Conservation (phyloP, 108 stramenopile species). For the Nannochloropsis gaditana region DNA sequence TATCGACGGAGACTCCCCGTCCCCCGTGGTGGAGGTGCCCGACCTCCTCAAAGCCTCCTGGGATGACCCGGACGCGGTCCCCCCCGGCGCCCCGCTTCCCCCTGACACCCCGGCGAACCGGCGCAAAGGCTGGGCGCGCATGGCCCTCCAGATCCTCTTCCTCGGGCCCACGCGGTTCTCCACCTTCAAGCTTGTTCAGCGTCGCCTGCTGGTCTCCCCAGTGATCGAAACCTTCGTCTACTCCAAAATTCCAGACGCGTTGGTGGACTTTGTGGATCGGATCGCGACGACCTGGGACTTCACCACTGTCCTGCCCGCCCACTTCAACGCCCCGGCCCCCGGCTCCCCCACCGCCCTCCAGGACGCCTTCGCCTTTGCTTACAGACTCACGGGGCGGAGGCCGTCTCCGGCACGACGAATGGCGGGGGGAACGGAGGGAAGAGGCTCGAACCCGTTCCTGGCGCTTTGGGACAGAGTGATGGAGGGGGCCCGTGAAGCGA, state of each 20-base stretch:
- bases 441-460: background rate
- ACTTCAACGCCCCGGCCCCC: constrained; percentile 26
- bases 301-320: constrained; percentile 24
- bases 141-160: constrained; percentile 27
- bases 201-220: constrained; percentile 23
- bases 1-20: background rate
- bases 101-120: background rate
- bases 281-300: constrained; percentile 27
- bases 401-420: background rate
- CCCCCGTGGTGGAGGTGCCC: background rate
- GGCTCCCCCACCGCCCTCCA: constrained; percentile 30
- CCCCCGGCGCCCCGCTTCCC: background rate
- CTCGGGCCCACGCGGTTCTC: constrained; percentile 18
- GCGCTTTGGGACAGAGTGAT: background rate
- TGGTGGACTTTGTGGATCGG: constrained; percentile 25
- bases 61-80: background rate
- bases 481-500: background rate
- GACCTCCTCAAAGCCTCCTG: background rate
- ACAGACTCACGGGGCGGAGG: background rate
- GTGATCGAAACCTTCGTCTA: background rate
- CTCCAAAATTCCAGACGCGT: constrained; percentile 24
- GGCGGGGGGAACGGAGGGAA: background rate
- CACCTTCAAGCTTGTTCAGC: constrained; percentile 22
- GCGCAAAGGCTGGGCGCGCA: constrained; percentile 25
- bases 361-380: constrained; percentile 37